These are phyloP conservation scores for Furcasterigmium sp. DNA, from an alignment of 2,329 filamentous ascomycete species.

Conservation along the genomic window DNA sequence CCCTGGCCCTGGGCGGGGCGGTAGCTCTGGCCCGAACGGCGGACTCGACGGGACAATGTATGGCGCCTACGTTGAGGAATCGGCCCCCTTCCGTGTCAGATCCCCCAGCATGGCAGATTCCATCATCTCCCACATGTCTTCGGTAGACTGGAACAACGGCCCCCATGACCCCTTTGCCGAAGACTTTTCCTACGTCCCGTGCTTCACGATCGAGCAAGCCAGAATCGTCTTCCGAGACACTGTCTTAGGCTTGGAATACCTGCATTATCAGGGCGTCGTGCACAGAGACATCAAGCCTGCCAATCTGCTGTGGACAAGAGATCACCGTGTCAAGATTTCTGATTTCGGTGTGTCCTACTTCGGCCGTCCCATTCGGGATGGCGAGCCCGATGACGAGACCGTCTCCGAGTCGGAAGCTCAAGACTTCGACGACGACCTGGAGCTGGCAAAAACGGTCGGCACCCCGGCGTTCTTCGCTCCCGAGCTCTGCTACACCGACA, in stretches of 20 bases:
- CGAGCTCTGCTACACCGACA: slow-evolving; percentile 86
- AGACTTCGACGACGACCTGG: slow-evolving; percentile 87
- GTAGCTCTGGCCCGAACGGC: slow-evolving; percentile 43
- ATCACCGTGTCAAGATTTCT: slow-evolving; percentile 91
- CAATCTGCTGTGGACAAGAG: slow-evolving; percentile 81
- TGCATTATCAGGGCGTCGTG: slow-evolving; percentile 82
- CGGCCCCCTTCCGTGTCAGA: slow-evolving; percentile 55
- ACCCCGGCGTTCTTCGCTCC: slow-evolving; percentile 97
- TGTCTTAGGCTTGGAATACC: slow-evolving; percentile 85
- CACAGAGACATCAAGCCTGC: slow-evolving; percentile 85
- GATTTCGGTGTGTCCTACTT: slow-evolving; percentile 99
- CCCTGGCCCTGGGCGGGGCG: slow-evolving; percentile 44
- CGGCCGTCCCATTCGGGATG: slow-evolving; percentile 78
- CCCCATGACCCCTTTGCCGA: slow-evolving; percentile 68
- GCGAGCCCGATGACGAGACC: slow-evolving; percentile 70
- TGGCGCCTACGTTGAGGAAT: slow-evolving; percentile 59
- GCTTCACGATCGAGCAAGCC: slow-evolving; percentile 80
- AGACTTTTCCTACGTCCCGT: slow-evolving; percentile 88
- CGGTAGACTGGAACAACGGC: slow-evolving; percentile 52
- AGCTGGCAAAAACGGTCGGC: slow-evolving; percentile 96
- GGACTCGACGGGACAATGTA: slow-evolving; percentile 75
- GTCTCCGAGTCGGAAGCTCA: slow-evolving; percentile 76
- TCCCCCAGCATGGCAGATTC: slow-evolving; percentile 80
- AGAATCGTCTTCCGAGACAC: slow-evolving; percentile 87
- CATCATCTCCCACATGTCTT: slow-evolving; percentile 65